A percentile compares a stretch with the other conserved stretches of the same genome.
phyloP scores from a whole-genome alignment of 169 alveolate species.

The Perkinsus olseni region DNA sequence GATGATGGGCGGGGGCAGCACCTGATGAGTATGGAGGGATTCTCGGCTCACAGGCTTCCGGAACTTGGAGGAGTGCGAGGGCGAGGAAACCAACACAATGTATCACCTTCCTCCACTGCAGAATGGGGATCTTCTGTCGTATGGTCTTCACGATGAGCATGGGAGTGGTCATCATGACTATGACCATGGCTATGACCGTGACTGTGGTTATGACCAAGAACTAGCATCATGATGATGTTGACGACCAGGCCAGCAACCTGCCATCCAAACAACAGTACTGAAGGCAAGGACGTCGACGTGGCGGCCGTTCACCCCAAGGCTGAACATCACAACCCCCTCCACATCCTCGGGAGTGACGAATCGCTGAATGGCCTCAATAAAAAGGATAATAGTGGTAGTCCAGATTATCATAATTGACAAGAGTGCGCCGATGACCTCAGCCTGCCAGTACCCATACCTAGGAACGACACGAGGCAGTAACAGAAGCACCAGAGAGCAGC shows the following conservation, averaged over 20 bases:
- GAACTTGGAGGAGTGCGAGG: too few relatives aligned
- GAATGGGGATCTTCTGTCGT: conserved; percentile 9
- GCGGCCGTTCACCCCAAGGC: background rate
- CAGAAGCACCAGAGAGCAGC: background rate
- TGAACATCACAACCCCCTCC: background rate
- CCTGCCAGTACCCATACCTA: conserved; percentile 63
- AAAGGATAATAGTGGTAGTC: conserved; percentile 59
- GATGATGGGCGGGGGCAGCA: conserved; percentile 6
- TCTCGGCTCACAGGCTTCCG: too few relatives aligned
- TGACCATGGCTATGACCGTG: background rate
- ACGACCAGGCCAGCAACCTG: background rate
- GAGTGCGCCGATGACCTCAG: conserved; percentile 79
- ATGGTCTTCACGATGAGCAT: conserved; percentile 6
- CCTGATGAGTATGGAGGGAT: background rate
- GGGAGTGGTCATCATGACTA: conserved; percentile 4
- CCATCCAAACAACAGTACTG: background rate
- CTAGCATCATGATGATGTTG: background rate
- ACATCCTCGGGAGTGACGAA: conserved; percentile 36
- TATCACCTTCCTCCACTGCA: background rate
- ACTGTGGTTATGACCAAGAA: background rate
- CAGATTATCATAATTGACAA: conserved; percentile 66
- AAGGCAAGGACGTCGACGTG: too few relatives aligned
- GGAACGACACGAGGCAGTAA: background rate
- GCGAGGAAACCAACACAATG: too few relatives aligned
- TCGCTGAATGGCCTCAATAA: conserved; percentile 70